Percentiles rank a stretch among this genome's conserved stretches.
These are phyloP conservation scores for Basipetospora chlamydospora DNA, from an alignment of 2,329 filamentous ascomycete genomes.

Conservation along the genomic window DNA sequence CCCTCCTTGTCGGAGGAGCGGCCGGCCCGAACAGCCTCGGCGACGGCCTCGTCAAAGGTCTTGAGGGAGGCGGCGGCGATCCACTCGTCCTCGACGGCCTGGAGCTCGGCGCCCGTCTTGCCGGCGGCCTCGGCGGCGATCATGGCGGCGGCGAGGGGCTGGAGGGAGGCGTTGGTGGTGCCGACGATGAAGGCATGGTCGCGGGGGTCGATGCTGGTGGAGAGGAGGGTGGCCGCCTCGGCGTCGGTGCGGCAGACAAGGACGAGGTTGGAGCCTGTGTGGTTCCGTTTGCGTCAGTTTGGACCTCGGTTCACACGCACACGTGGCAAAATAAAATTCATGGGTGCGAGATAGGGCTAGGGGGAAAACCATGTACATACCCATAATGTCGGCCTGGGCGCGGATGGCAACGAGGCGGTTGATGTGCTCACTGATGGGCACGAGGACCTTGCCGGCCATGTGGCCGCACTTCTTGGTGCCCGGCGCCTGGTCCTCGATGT, in stretches of 20 bases:
- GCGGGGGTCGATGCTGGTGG: slow-evolving; percentile 85
- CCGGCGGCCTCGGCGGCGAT: slow-evolving; percentile 66
- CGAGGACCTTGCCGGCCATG: slow-evolving; percentile 97
- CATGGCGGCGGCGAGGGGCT: slow-evolving; percentile 86
- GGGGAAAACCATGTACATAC: slow-evolving; percentile 22
- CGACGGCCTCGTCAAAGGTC: slow-evolving; percentile 82
- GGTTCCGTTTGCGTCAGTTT: slow-evolving; percentile 1
- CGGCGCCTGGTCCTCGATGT: slow-evolving; percentile 96
- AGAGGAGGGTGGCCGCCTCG: slow-evolving; percentile 94
- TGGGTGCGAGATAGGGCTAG: neutral
- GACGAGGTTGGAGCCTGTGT: slow-evolving; percentile 61
- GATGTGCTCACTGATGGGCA: slow-evolving; percentile 95
- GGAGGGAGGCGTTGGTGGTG: slow-evolving; percentile 68
- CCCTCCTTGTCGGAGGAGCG: slow-evolving; percentile 49
- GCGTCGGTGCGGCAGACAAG: slow-evolving; percentile 92
- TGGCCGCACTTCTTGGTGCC: slow-evolving; percentile 99
- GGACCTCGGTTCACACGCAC: too few species aligned
- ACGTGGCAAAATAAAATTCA: neutral
- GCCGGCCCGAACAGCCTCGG: slow-evolving; percentile 62
- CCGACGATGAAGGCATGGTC: slow-evolving; percentile 92
- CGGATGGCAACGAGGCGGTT: slow-evolving; percentile 93
- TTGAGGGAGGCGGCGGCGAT: slow-evolving; percentile 61
- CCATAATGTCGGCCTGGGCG: slow-evolving; percentile 98
- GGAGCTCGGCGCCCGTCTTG: slow-evolving; percentile 66
- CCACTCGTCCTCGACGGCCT: slow-evolving; percentile 90